Evolutionary conservation across 805 yeast species (phyloP).

Genomic region (Ogataea populi-albae): DNA sequence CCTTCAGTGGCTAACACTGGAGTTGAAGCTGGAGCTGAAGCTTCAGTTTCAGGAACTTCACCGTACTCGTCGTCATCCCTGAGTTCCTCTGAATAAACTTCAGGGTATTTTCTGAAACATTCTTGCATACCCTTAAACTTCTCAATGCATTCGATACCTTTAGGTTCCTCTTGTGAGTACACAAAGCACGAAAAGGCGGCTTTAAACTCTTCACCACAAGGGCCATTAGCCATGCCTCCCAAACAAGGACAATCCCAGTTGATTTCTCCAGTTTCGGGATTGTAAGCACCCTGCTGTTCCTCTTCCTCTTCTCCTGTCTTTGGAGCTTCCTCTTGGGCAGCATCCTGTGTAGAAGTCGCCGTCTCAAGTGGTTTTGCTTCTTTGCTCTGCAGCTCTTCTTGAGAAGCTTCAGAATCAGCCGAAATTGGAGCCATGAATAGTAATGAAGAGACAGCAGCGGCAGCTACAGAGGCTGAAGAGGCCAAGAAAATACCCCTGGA

Average conservation of each 20-base stretch:
- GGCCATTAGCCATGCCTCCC: slow-evolving; percentile 99
- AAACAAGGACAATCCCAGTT: slow-evolving; percentile 99
- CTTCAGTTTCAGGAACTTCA: slow-evolving; percentile 23
- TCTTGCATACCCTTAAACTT: slow-evolving; percentile 89
- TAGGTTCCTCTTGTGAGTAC: slow-evolving; percentile 90
- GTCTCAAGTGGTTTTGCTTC: slow-evolving; percentile 21
- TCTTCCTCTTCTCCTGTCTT: slow-evolving; percentile 34
- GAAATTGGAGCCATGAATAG: slow-evolving; percentile 8
- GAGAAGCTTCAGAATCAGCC: slow-evolving; percentile 13
- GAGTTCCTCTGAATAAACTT: slow-evolving; percentile 87
- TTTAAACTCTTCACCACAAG: slow-evolving; percentile 95
- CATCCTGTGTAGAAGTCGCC: no score
- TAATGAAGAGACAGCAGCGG: slow-evolving; percentile 7
- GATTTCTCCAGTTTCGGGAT: slow-evolving; percentile 97
- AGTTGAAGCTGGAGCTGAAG: slow-evolving; percentile 16
- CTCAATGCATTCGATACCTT: slow-evolving; percentile 92
- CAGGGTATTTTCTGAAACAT: slow-evolving; percentile 92
- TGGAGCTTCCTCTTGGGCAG: no score
- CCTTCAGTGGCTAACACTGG: slow-evolving; percentile 9
- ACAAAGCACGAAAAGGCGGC: slow-evolving; percentile 94
- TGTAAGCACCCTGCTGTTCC: slow-evolving; percentile 66
- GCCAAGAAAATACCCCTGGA: slow-evolving; percentile 1
- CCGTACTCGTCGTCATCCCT: slow-evolving; percentile 65
- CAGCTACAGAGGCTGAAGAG: slow-evolving; percentile 7
- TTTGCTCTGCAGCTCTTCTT: slow-evolving; percentile 14